Percentiles rank a stretch among this genome's conserved stretches.
Evolutionary conservation across 306 rosid genomes (phyloP).

Genomic region (Fragaria nilgerrensis): DNA sequence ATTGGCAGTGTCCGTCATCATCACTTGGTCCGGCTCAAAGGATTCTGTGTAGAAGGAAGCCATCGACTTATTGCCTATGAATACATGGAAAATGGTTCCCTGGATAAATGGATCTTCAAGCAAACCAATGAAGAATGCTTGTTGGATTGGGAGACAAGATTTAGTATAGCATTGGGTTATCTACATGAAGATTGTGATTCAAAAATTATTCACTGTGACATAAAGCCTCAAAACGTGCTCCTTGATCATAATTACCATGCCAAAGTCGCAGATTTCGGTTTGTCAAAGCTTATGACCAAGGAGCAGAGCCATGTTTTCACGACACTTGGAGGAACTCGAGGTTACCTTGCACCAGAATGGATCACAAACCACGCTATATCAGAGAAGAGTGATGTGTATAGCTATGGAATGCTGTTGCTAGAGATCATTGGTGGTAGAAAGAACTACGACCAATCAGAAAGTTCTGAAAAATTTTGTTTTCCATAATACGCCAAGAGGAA

Average conservation of each 20-base stretch:
- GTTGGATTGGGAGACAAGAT: conserved; percentile 80
- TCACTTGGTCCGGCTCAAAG: conserved; percentile 74
- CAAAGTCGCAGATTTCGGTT: conserved; percentile 84
- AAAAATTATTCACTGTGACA: conserved; percentile 89
- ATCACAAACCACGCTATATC: conserved; percentile 90
- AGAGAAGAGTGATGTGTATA: conserved; percentile 89
- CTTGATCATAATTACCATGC: conserved; percentile 68
- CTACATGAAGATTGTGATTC: conserved; percentile 87
- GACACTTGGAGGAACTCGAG: conserved; percentile 79
- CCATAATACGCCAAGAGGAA: conserved; percentile 72
- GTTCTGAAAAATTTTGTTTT: conserved; percentile 68
- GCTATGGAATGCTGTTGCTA: conserved; percentile 83
- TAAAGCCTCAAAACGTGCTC: conserved; percentile 93
- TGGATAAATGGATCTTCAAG: conserved; percentile 84
- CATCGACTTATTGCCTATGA: conserved; percentile 82
- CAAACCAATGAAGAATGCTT: conserved; percentile 42
- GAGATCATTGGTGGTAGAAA: conserved; percentile 90
- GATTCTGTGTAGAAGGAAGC: conserved; percentile 82
- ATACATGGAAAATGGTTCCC: conserved; percentile 78
- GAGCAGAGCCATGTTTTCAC: conserved; percentile 94
- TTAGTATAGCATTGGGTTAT: conserved; percentile 73
- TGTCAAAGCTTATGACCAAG: conserved; percentile 79
- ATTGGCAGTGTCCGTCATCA: conserved; percentile 91
- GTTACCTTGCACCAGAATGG: conserved; percentile 95
- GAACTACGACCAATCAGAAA: conserved; percentile 53